Percentiles rank a stretch among this genome's conserved stretches.
Conservation (phyloP, 2,329 filamentous ascomycete genomes). For the Monosporascus sp. region DNA sequence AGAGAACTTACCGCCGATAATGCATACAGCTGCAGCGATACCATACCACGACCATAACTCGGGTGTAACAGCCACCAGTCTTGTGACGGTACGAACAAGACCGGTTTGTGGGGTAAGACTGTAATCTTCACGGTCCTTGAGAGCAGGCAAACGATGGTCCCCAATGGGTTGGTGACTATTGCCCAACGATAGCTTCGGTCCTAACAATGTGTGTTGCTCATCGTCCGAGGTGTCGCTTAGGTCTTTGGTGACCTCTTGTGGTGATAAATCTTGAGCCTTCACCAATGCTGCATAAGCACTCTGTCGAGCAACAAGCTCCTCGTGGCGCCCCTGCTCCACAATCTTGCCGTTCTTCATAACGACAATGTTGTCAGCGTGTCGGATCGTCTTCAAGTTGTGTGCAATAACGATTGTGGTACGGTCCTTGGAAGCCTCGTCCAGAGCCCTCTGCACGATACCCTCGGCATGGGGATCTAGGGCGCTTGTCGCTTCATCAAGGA, state of each 20-base stretch:
- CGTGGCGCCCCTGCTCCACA: background rate
- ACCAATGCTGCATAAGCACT: background rate
- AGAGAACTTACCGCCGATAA: background rate
- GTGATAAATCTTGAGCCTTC: background rate
- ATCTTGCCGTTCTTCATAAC: background rate
- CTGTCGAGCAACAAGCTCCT: background rate
- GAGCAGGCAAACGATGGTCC: background rate
- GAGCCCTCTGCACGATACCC: slow-evolving; percentile 47
- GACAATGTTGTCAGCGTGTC: background rate
- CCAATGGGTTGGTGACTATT: background rate
- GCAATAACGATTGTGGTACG: slow-evolving; percentile 61
- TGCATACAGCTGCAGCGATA: background rate
- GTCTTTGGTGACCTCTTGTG: background rate
- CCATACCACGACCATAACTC: background rate
- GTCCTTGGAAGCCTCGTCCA: slow-evolving; percentile 46
- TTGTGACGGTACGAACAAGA: background rate
- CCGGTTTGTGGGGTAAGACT: background rate
- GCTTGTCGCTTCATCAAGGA: slow-evolving; percentile 63
- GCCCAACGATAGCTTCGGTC: background rate
- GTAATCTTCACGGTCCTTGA: background rate
- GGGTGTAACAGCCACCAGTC: background rate
- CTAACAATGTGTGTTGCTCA: background rate
- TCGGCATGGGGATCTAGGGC: slow-evolving; percentile 41
- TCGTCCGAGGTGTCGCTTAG: background rate
- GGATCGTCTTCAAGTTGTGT: slow-evolving; percentile 39